These are phyloP conservation scores for Luvunga scandens DNA, from an alignment of 345 rosid genomes.

Conservation along the genomic window DNA sequence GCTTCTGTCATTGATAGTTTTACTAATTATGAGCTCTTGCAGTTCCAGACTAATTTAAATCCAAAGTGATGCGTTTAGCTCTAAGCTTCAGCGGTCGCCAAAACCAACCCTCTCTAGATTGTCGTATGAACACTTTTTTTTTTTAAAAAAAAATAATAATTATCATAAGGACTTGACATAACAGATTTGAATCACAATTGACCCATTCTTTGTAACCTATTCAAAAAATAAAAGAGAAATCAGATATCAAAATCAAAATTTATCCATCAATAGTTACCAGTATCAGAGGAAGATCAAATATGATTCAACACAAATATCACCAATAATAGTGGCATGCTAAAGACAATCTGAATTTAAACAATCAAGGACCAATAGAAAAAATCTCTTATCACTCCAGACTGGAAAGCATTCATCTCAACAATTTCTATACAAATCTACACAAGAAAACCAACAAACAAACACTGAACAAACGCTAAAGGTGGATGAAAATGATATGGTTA, in stretches of 20 bases:
- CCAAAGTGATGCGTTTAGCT: too few species aligned
- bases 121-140: too few species aligned
- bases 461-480: slow-evolving; percentile 20
- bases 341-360: slow-evolving; percentile 19
- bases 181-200: too few species aligned
- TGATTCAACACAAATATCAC: slow-evolving; percentile 16
- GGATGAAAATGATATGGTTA: slow-evolving; percentile 2
- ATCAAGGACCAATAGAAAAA: not conserved
- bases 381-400: slow-evolving; percentile 12
- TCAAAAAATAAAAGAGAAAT: not conserved
- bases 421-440: slow-evolving; percentile 32
- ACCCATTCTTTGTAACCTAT: too few species aligned
- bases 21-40: too few species aligned
- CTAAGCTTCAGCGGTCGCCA: too few species aligned
- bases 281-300: not conserved
- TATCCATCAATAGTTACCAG: not conserved
- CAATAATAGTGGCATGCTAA: not conserved
- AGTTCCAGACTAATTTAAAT: too few species aligned
- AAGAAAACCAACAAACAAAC: slow-evolving; percentile 27
- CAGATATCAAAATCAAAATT: not conserved
- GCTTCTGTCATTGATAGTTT: too few species aligned
- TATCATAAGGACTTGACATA: too few species aligned
- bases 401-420: slow-evolving; percentile 1
- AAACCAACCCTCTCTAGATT: too few species aligned
- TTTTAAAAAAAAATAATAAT: too few species aligned